Base-by-base conservation (phyloP, 2,329 filamentous ascomycete genomes). In the Colletotrichum sp. region DNA sequence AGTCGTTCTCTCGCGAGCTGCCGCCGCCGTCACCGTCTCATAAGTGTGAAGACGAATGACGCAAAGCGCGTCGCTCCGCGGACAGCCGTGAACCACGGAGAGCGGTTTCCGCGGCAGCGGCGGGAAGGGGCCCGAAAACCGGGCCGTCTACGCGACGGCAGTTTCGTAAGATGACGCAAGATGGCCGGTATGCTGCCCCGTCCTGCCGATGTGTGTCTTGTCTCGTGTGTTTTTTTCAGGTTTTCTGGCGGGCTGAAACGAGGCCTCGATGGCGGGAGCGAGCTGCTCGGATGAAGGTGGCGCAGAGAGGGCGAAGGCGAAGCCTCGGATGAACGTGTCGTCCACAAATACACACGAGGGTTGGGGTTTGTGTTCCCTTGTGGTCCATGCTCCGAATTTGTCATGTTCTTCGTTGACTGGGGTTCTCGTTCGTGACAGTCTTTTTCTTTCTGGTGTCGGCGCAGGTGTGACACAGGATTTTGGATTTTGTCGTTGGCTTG, bases 81-180 rank as follows among this genome's bases (percentile, higher is more conserved):
- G 43, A 52, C 43, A 52, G 43, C 43, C 43, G 43, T 52, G 5
- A 6, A n/a, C n/a, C n/a, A n/a, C 43, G n/a, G 10, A 52, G n/a
- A 21, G 10, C n/a, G 43, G 43, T 0, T 52, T 52, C 43, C 43
- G 43, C 43, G 43, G n/a, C 36, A 43, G 38, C 38, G 38, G 43
- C 43, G n/a, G 43, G 43, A 52, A 21, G 16, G 43, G n/a, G n/a
- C 43, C 43, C 7, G 6, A 13, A 21, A 13, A 13, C 43, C 43
- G 5, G 10, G 6, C 0, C n/a, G 0, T 21, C n/a, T 24, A n/a
- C 4, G n/a, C n/a, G 9, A 0, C 2, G 43, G 6, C 10, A 0
- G 43, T 0, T 0, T 48, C n/a, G 43, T 48, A n/a, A 10, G n/a
- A 52, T 52, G 43, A 52, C 10, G n/a, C n/a, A 52, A 21, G 43